Evolutionary conservation across 768 basidiomycete species (phyloP).

Genomic region (Panellus pusillus): DNA sequence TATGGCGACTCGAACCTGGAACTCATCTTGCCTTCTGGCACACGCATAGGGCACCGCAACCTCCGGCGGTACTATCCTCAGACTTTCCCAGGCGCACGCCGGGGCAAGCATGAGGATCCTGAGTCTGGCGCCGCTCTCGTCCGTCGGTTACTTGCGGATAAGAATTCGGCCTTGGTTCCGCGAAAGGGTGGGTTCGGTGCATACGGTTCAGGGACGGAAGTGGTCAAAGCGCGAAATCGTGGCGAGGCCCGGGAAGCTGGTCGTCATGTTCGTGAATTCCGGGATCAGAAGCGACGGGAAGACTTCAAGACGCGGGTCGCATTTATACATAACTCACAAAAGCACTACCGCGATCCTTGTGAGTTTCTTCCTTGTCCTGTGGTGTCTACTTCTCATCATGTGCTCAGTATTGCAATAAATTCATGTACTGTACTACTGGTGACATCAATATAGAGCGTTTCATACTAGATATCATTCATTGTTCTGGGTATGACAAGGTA

Average conservation of each 20-base stretch:
- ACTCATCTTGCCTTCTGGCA: slow-evolving; percentile 90
- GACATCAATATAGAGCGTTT: slow-evolving; percentile 10
- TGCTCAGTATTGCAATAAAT: slow-evolving; percentile 32
- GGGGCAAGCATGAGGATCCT: slow-evolving; percentile 53
- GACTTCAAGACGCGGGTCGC: slow-evolving; percentile 84
- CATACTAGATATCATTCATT: slow-evolving; percentile 9
- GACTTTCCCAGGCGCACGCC: slow-evolving; percentile 54
- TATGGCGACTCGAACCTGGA: slow-evolving; percentile 84
- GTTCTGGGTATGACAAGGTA: slow-evolving; percentile 20
- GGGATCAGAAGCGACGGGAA: slow-evolving; percentile 76
- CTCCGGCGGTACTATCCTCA: slow-evolving; percentile 88
- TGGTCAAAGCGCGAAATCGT: slow-evolving; percentile 88
- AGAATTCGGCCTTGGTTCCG: slow-evolving; percentile 83
- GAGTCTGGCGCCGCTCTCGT: slow-evolving; percentile 78
- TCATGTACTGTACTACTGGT: slow-evolving; percentile 11
- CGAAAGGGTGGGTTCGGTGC: slow-evolving; percentile 85
- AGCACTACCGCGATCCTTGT: slow-evolving; percentile 81
- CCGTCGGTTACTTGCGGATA: slow-evolving; percentile 75
- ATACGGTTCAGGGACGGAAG: slow-evolving; percentile 76
- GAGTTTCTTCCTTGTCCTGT: slow-evolving; percentile 32
- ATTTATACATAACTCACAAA: slow-evolving; percentile 82
- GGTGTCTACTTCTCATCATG: slow-evolving; percentile 3
- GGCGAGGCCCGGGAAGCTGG: slow-evolving; percentile 95
- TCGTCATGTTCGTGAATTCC: slow-evolving; percentile 78
- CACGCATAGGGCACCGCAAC: slow-evolving; percentile 87